These are phyloP conservation scores for Entomortierella lignicola DNA, from an alignment of 192 early-diverging fungal species.

Conservation along the genomic window DNA sequence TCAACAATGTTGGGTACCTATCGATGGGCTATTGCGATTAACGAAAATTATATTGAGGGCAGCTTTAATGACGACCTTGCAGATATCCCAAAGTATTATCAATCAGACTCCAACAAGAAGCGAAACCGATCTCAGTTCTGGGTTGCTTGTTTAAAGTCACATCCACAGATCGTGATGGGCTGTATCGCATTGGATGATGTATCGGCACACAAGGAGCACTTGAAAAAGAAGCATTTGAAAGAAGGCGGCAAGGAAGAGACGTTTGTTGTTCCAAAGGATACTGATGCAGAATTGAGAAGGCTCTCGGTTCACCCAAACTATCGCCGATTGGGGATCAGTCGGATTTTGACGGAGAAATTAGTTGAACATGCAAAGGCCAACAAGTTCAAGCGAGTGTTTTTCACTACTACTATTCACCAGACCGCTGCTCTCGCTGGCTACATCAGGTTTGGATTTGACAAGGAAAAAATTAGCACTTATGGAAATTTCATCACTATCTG, in stretches of 20 bases:
- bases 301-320: conserved; percentile 38
- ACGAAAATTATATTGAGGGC: conserved; percentile 1
- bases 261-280: conserved; percentile 3
- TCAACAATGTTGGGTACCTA: background rate
- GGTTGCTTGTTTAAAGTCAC: conserved; percentile 39
- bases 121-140: conserved; percentile 40
- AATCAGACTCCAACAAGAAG: background rate
- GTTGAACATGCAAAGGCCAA: conserved; percentile 16
- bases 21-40: background rate
- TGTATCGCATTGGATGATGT: conserved; percentile 40
- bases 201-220: background rate
- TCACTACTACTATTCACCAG: conserved; percentile 19
- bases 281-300: conserved; percentile 24
- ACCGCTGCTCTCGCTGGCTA: conserved; percentile 17
- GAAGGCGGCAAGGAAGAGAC: background rate
- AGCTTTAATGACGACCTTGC: conserved; percentile 29
- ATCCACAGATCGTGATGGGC: conserved; percentile 43
- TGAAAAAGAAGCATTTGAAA: conserved; percentile 17
- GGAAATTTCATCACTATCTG: conserved; percentile 3
- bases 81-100: conserved; percentile 36
- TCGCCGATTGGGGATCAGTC: conserved; percentile 36
- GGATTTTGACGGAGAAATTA: conserved; percentile 17
- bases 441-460: conserved; percentile 24
- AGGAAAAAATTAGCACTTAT: background rate
- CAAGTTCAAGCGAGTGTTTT: conserved; percentile 15